Percentiles rank a stretch among this genome's conserved stretches.
These are phyloP conservation scores for Cyclotella choctawhatcheeana DNA, from an alignment of 108 stramenopile species.

Conservation along the genomic window DNA sequence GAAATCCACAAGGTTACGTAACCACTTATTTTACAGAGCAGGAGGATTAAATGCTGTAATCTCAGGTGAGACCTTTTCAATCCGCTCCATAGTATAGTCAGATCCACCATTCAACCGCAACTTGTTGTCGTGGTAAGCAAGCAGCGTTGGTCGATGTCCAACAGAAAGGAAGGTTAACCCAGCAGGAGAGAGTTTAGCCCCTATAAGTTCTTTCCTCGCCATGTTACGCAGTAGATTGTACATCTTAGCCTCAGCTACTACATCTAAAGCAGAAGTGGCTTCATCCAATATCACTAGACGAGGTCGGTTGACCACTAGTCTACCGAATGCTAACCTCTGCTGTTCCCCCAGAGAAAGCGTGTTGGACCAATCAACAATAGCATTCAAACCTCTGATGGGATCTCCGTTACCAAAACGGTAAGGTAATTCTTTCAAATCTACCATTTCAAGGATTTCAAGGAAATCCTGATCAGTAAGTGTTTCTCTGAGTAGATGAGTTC, in stretches of 20 bases:
- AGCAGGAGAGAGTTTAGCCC: no score
- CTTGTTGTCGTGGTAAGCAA: slow-evolving; percentile 69
- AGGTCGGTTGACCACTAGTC: slow-evolving; percentile 71
- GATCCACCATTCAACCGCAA: slow-evolving; percentile 46
- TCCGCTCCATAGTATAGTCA: no score
- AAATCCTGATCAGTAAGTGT: slow-evolving; percentile 51
- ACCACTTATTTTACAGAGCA: no score
- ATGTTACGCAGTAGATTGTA: slow-evolving; percentile 60
- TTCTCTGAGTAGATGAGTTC: slow-evolving; percentile 23
- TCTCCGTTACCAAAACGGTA: slow-evolving; percentile 53
- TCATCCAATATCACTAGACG: slow-evolving; percentile 76
- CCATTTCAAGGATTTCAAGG: slow-evolving; percentile 36
- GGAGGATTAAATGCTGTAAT: no score
- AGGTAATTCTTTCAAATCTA: slow-evolving; percentile 58
- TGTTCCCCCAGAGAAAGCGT: slow-evolving; percentile 83
- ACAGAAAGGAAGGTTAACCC: slow-evolving; percentile 82
- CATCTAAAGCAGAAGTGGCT: slow-evolving; percentile 79
- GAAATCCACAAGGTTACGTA: no score
- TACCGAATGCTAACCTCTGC: slow-evolving; percentile 73
- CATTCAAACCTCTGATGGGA: slow-evolving; percentile 44
- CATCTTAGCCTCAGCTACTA: slow-evolving; percentile 68
- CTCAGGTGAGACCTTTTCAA: no score
- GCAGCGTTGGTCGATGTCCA: slow-evolving; percentile 83
- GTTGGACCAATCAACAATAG: slow-evolving; percentile 71
- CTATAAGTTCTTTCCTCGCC: no score